These are phyloP conservation scores for Carex pumila DNA, from an alignment of 176 grass and related monocot genomes.

Conservation along the genomic window DNA sequence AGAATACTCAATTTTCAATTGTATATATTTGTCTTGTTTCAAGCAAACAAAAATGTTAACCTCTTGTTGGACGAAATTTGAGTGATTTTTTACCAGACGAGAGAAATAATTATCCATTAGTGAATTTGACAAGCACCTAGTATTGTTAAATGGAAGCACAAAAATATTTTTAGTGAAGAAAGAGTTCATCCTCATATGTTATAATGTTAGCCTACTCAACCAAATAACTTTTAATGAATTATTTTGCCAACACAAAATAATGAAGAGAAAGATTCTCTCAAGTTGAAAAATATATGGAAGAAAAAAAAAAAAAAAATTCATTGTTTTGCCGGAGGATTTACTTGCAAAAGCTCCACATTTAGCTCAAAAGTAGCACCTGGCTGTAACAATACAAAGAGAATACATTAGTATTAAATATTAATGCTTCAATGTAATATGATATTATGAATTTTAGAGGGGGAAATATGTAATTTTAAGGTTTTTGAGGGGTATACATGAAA, in stretches of 20 bases:
- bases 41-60: too few relatives aligned
- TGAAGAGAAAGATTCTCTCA: too few relatives aligned
- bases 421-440: background rate
- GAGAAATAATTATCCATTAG: too few relatives aligned
- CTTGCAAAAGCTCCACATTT: slow-evolving; percentile 72
- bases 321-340: slow-evolving; percentile 35
- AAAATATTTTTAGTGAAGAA: background rate
- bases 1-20: too few relatives aligned
- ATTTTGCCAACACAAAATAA: background rate
- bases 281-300: background rate
- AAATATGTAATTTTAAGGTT: too few relatives aligned
- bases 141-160: background rate
- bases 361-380: slow-evolving; percentile 64
- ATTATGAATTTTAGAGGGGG: too few relatives aligned
- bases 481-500: too few relatives aligned
- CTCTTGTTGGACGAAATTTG: too few relatives aligned
- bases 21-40: too few relatives aligned
- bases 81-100: too few relatives aligned
- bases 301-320: slow-evolving; percentile 9
- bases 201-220: background rate
- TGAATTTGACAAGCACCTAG: too few relatives aligned
- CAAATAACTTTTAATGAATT: background rate
- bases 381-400: slow-evolving; percentile 34
- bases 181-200: background rate
- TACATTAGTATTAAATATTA: background rate